Conservation (phyloP, 768 basidiomycete species). For the Lentinula sp. region DNA sequence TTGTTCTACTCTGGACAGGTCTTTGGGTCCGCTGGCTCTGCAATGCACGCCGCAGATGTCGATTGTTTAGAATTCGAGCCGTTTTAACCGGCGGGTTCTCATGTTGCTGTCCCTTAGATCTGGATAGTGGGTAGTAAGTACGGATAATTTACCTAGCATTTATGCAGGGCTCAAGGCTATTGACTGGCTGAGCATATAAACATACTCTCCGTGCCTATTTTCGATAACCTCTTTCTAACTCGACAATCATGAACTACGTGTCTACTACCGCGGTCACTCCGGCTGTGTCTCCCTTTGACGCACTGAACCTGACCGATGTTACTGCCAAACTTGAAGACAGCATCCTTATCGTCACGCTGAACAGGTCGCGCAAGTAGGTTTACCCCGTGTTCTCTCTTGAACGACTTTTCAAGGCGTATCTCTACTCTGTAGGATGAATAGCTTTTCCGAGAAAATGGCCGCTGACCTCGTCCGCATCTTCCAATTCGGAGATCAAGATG, state of each 20-base stretch:
- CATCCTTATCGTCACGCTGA: conserved; percentile 36
- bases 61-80: background rate
- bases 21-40: background rate
- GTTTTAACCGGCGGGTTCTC: background rate
- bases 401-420: background rate
- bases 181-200: background rate
- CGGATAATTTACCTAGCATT: background rate
- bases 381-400: background rate
- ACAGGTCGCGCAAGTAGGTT: conserved; percentile 41
- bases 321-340: conserved; percentile 34
- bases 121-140: background rate
- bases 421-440: conserved; percentile 34
- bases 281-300: conserved; percentile 14
- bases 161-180: background rate
- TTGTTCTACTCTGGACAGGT: background rate
- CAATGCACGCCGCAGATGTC: background rate
- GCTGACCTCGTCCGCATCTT: conserved; percentile 37
- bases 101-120: background rate
- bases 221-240: background rate
- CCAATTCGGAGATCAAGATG: conserved; percentile 42
- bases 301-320: conserved; percentile 34
- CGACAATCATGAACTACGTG: background rate
- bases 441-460: conserved; percentile 26
- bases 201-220: background rate
- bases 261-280: background rate